Conservation (phyloP, 139 green algal species). For the Chlamydomonas applanata region DNA sequence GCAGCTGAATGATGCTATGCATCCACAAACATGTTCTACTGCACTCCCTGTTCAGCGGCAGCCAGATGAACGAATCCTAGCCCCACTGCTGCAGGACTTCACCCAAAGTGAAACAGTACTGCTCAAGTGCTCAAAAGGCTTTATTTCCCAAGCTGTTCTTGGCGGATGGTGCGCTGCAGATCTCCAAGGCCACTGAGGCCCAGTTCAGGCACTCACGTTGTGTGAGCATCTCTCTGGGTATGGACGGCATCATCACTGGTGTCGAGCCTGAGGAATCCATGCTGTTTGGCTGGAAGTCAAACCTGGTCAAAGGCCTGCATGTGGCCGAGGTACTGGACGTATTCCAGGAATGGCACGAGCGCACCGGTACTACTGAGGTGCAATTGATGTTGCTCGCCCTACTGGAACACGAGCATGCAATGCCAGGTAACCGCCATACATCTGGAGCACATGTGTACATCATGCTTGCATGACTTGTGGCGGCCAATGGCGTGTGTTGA, state of each 20-base stretch:
- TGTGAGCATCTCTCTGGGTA: background rate
- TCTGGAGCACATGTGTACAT: too few relatives aligned
- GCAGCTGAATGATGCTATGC: too few relatives aligned
- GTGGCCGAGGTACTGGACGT: constrained; percentile 25
- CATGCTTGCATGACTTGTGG: too few relatives aligned
- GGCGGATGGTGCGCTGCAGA: background rate
- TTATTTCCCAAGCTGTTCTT: background rate
- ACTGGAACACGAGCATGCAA: constrained; percentile 29
- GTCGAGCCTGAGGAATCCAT: constrained; percentile 4
- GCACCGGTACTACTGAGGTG: constrained; percentile 10
- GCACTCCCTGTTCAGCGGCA: too few relatives aligned
- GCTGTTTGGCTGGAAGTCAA: background rate
- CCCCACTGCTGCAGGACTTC: too few relatives aligned
- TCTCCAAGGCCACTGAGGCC: too few relatives aligned
- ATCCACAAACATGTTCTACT: too few relatives aligned
- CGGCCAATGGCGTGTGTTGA: background rate
- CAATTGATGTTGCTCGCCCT: constrained; percentile 33
- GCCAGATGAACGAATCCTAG: too few relatives aligned
- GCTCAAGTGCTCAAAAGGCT: constrained; percentile 6
- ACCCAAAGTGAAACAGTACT: too few relatives aligned
- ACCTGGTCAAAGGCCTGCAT: background rate
- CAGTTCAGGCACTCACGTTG: background rate
- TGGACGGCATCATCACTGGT: background rate
- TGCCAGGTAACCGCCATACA: too few relatives aligned
- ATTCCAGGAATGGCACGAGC: constrained; percentile 22